A percentile compares a stretch with the other conserved stretches of the same genome.
These are phyloP conservation scores for Paecilomyces dactylethromorphus DNA, from an alignment of 2,329 filamentous ascomycete species.

Conservation along the genomic window DNA sequence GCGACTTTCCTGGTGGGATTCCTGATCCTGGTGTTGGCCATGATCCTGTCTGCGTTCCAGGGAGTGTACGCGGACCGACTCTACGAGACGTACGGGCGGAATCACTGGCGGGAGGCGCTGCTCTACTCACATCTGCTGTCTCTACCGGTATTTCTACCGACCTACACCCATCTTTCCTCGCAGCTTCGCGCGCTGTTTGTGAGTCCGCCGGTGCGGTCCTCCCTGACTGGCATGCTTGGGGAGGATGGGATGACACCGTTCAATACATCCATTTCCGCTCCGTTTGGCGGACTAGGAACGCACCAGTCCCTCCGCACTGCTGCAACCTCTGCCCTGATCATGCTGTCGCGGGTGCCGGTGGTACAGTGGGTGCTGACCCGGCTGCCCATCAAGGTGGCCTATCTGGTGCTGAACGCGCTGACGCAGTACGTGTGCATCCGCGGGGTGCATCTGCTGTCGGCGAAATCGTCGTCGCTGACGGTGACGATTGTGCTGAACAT, in stretches of 20 bases:
- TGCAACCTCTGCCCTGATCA: conserved; percentile 38
- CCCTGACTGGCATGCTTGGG: conserved; percentile 4
- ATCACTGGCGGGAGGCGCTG: conserved; percentile 90
- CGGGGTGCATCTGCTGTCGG: conserved; percentile 88
- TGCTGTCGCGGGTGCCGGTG: conserved; percentile 12
- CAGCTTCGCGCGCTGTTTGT: conserved; percentile 30
- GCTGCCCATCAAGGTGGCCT: conserved; percentile 29
- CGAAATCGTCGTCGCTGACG: conserved; percentile 81
- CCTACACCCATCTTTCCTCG: conserved; percentile 25
- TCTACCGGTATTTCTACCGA: conserved; percentile 37
- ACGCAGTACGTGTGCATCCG: conserved; percentile 95
- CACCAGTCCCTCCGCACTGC: conserved; percentile 46
- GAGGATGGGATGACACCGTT: not conserved
- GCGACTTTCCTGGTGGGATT: conserved; percentile 57
- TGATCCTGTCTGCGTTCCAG: conserved; percentile 87
- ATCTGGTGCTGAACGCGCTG: conserved; percentile 52
- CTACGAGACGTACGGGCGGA: conserved; percentile 70
- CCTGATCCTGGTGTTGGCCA: conserved; percentile 75
- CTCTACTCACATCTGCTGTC: conserved; percentile 72
- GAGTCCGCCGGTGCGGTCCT: conserved; percentile 26
- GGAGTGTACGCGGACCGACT: conserved; percentile 90
- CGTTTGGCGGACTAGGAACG: not conserved
- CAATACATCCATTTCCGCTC: conserved; percentile 3
- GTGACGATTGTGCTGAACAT: conserved; percentile 97
- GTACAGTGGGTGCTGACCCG: conserved; percentile 18